These are phyloP conservation scores for Cytospora schulzeri DNA, from an alignment of 2,329 filamentous ascomycete genomes.

Conservation along the genomic window DNA sequence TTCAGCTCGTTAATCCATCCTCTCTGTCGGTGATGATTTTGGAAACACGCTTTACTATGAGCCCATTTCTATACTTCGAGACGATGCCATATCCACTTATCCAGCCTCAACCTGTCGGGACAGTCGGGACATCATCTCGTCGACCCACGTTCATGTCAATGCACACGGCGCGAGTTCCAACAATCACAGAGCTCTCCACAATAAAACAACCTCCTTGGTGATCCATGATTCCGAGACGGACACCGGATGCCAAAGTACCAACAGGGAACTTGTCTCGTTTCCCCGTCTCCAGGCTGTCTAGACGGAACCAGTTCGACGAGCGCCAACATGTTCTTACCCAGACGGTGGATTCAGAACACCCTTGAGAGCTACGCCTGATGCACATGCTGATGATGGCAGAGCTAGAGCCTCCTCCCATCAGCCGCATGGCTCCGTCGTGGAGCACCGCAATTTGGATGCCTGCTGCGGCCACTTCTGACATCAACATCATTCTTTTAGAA, in stretches of 20 bases:
- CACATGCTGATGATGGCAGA: too few species aligned
- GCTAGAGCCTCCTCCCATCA: conserved; percentile 10
- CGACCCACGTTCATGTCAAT: too few species aligned
- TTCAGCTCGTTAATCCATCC: background rate
- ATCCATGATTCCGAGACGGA: too few species aligned
- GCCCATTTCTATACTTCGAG: background rate
- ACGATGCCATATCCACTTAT: too few species aligned
- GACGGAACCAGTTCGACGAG: background rate
- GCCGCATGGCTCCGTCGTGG: conserved; percentile 1
- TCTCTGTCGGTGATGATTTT: background rate
- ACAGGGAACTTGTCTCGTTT: background rate
- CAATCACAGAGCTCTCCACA: too few species aligned
- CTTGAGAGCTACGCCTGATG: background rate
- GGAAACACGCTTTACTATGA: background rate
- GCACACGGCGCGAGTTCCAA: too few species aligned
- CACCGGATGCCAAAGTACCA: too few species aligned
- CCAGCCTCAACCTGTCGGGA: too few species aligned
- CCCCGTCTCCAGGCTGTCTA: background rate
- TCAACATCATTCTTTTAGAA: conserved; percentile 1
- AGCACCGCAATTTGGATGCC: conserved; percentile 1
- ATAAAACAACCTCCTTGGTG: too few species aligned
- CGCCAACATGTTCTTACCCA: background rate
- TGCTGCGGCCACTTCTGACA: conserved; percentile 4
- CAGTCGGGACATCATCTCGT: too few species aligned
- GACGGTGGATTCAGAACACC: background rate